Evolutionary conservation across 2,329 filamentous ascomycete species (phyloP), one percentile per base, ranked within the genome.

Genomic region (Capronia coronata): DNA sequence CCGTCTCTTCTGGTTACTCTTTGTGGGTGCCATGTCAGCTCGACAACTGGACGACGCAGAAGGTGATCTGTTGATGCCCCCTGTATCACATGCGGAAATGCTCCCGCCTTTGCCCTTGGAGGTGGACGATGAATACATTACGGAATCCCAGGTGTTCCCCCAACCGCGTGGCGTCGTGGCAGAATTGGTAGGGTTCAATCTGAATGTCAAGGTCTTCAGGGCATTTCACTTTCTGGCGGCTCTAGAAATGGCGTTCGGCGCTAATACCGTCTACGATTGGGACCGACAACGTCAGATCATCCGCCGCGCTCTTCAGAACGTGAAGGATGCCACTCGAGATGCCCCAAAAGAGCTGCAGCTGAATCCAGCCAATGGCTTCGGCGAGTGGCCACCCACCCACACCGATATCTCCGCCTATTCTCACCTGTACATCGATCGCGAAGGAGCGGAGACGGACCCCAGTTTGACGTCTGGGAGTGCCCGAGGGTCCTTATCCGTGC

Each of bases 81-180:
- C 87, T 2, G 82, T 84, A 1, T 94, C 87, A 0, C 80, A 82
- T 0, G 82, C 77, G 21, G 80, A 87, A 37, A 84, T 82, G 3
- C 88, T 93, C 58, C 89, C 89, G 2, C 84, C 86, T 6, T 74
- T 89, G 10, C 89, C 89, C 0, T 71, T 83, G 16, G 88, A 94
- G 61, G 80, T 94, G 1, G 89, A 95, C 59, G 89, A 95, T 65
- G 82, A 84, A 49, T 90, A 81, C 62, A 86, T 95, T 50, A 82
- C 82, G 50, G 73, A 82, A 1, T 78, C 82, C 19, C 80, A 86
- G 54, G 79, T 91, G 44, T 77, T 84, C 25, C 73, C 77, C 6
- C 88, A 91, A 60, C 83, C 85, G 2, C 70, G 79, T 14, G 82
- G 80, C 3, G 72, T 77, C 1, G 70, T 90, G 1, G 86, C 88